These are phyloP conservation scores for Puccinia hordei DNA, from an alignment of 1,284 basidiomycete genomes.

Conservation along the genomic window DNA sequence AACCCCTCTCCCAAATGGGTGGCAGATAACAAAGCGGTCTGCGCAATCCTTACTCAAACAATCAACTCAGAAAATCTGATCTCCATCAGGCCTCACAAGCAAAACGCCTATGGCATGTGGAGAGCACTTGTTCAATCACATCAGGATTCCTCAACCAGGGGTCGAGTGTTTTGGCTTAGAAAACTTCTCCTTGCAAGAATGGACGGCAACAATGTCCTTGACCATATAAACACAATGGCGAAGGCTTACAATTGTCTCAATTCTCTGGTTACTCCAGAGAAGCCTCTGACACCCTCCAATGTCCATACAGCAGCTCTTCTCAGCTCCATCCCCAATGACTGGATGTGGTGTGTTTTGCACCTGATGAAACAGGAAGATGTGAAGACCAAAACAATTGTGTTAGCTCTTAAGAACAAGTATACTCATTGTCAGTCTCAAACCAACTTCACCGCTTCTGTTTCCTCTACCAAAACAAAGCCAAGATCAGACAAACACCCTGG, in stretches of 20 bases:
- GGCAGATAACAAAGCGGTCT: neutral
- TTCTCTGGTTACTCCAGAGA: neutral
- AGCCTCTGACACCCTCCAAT: neutral
- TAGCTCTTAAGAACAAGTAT: too few species aligned
- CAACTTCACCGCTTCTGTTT: too few species aligned
- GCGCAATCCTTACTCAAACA: neutral
- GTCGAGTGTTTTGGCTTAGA: constrained; percentile 1
- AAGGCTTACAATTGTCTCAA: neutral
- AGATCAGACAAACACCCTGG: too few species aligned
- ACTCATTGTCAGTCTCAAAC: too few species aligned
- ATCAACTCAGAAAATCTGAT: neutral
- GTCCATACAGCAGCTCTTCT: neutral
- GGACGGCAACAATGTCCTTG: neutral
- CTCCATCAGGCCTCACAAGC: neutral
- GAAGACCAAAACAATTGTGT: neutral
- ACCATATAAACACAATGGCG: neutral
- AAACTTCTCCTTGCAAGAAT: neutral
- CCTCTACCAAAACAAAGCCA: too few species aligned
- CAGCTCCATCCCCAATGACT: constrained; percentile 3
- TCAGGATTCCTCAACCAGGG: neutral
- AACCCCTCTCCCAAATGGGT: neutral
- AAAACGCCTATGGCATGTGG: neutral
- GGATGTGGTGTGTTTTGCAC: constrained; percentile 8
- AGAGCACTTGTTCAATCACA: neutral
- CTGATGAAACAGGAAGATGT: too few species aligned